A percentile compares a stretch with the other conserved stretches of the same genome.
Conservation (phyloP, 2,329 filamentous ascomycete species). For the Phialophora verrucosa region DNA sequence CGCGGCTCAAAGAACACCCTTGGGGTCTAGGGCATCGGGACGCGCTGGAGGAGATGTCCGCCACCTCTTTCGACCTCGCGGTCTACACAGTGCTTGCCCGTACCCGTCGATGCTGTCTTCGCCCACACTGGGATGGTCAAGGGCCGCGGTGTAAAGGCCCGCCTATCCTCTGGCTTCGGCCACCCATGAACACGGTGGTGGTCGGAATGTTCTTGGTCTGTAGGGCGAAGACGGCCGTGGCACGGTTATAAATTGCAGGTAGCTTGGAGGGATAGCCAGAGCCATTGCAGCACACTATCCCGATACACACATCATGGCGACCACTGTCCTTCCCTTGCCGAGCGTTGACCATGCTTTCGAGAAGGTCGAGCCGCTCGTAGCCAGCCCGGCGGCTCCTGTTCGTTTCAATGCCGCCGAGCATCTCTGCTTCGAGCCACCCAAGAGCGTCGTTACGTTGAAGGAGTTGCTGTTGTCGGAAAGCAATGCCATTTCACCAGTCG, state of each 20-base stretch:
- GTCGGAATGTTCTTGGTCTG: not conserved
- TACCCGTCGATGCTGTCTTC: not conserved
- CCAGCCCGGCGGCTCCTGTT: not conserved
- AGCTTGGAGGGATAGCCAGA: constrained; percentile 3
- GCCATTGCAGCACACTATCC: not conserved
- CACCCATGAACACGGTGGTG: not conserved
- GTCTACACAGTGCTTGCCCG: constrained; percentile 5
- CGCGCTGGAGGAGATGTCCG: constrained; percentile 10
- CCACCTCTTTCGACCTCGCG: not conserved
- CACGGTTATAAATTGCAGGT: constrained; percentile 23
- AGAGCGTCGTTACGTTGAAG: constrained; percentile 62
- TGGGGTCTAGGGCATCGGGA: not conserved
- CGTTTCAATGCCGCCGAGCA: constrained; percentile 60
- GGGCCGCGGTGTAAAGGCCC: not conserved
- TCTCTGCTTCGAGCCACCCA: constrained; percentile 56
- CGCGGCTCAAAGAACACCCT: not conserved
- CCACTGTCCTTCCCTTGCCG: constrained; percentile 20
- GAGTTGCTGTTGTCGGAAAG: constrained; percentile 45
- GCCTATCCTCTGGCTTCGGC: not conserved
- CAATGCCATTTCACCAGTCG: constrained; percentile 39
- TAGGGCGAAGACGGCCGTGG: not conserved
- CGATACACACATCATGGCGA: constrained; percentile 19
- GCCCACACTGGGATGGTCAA: not conserved
- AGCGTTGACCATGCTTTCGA: constrained; percentile 21
- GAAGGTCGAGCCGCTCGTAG: constrained; percentile 26